Conservation (phyloP, 129 eudicot genomes). For the Deinandra increscens region DNA sequence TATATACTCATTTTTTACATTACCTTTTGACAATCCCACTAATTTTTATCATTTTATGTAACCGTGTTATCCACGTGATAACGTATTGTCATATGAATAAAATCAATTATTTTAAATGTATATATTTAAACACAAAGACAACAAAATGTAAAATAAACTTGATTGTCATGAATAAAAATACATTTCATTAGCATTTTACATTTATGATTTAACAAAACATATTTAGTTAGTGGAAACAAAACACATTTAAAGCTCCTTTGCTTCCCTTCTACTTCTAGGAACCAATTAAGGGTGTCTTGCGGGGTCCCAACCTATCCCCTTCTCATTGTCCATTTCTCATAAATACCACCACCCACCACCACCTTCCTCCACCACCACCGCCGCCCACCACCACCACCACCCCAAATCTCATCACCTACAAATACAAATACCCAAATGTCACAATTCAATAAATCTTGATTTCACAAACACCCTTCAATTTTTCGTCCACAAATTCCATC, state of each 20-base stretch:
- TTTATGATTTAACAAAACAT: too few species aligned
- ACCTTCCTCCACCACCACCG: neutral
- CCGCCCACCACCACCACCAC: neutral
- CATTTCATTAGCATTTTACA: too few species aligned
- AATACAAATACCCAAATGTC: constrained; percentile 13
- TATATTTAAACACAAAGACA: too few species aligned
- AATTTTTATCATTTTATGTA: too few species aligned
- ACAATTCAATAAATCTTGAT: constrained; percentile 11
- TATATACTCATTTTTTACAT: too few species aligned
- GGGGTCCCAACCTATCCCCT: constrained; percentile 26
- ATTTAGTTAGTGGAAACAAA: too few species aligned
- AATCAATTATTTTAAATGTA: too few species aligned
- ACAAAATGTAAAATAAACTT: too few species aligned
- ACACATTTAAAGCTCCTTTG: constrained; percentile 29
- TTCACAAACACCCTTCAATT: neutral
- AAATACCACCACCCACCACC: constrained; percentile 32
- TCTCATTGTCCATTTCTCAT: constrained; percentile 33
- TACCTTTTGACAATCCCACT: too few species aligned
- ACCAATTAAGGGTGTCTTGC: constrained; percentile 15
- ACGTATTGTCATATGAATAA: too few species aligned
- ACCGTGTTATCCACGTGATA: too few species aligned
- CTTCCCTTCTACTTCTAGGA: constrained; percentile 47
- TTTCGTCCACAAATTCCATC: neutral
- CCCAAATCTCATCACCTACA: constrained; percentile 19
- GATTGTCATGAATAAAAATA: too few species aligned